Percentiles rank a stretch among this genome's conserved stretches.
Conservation (phyloP, 2,329 filamentous ascomycete genomes). For the Nannizzia gypsea region DNA sequence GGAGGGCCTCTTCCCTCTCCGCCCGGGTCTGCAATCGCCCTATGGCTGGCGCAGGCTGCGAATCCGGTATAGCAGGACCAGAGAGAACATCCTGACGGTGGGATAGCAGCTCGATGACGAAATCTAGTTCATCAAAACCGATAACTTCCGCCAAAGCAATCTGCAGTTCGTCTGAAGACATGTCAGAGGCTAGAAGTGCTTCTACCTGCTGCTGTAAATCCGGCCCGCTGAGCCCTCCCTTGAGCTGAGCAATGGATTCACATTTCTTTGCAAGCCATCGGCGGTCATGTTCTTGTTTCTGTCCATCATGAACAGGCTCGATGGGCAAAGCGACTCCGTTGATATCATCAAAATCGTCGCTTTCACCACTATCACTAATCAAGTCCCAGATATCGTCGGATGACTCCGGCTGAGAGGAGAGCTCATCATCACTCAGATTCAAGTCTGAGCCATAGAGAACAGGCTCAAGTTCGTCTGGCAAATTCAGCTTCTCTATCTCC, state of each 20-base stretch:
- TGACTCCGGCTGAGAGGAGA: slow-evolving; percentile 42
- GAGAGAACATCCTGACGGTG: slow-evolving; percentile 56
- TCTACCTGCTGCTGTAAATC: slow-evolving; percentile 69
- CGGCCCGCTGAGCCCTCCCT: slow-evolving; percentile 54
- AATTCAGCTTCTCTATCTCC: slow-evolving; percentile 61
- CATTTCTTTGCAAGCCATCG: slow-evolving; percentile 65
- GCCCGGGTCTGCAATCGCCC: slow-evolving; percentile 57
- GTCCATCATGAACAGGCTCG: not conserved
- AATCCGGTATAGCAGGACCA: slow-evolving; percentile 18
- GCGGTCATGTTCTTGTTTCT: slow-evolving; percentile 39
- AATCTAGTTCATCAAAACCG: slow-evolving; percentile 85
- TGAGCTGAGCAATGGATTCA: slow-evolving; percentile 49
- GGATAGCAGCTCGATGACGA: slow-evolving; percentile 80
- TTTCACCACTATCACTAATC: slow-evolving; percentile 62
- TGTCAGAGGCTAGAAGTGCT: slow-evolving; percentile 58
- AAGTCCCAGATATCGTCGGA: slow-evolving; percentile 88
- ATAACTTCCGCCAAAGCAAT: slow-evolving; percentile 79
- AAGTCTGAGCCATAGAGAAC: slow-evolving; percentile 43
- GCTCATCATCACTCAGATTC: slow-evolving; percentile 54
- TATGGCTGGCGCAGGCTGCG: slow-evolving; percentile 26
- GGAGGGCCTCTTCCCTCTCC: slow-evolving; percentile 67
- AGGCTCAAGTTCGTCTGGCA: slow-evolving; percentile 39
- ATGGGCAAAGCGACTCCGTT: slow-evolving; percentile 27
- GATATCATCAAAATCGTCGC: slow-evolving; percentile 50
- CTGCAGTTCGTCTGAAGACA: slow-evolving; percentile 75